Evolutionary conservation across 148 eudicot genomes (phyloP), one percentile per base, ranked within the genome.

Genomic region (Rhododendron ferrugineum): DNA sequence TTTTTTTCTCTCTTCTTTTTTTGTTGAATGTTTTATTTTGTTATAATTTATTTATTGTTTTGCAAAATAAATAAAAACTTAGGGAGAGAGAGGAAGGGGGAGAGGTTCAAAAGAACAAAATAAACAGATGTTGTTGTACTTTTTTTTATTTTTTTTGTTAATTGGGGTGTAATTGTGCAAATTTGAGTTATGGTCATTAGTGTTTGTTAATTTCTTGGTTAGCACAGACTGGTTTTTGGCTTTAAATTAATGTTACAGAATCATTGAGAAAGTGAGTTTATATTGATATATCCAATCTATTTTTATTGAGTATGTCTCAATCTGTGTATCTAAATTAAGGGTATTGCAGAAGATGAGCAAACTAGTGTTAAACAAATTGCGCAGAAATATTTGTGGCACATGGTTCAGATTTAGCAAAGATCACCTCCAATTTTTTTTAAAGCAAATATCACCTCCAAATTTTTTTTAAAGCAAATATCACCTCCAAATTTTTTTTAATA

Each of bases 31-130:
- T 73, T 73, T 32, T 32, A 15, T 70, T 73, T 73, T 68, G 74
- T 68, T 68, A 73, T 73, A 76, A 76, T 76, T 76, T 76, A 76
- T 76, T 76, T 76, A 76, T 76, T 76, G 44, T 76, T 76, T 76
- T 76, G 49, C 49, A 36, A 76, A 76, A 76, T 73, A 36, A 73
- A 73, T 73, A 73, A 73, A 70, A 73, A 73, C 11, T 36, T 32
- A 73, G 78, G 78, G 78, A 34, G 40, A 36, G 78, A 34, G 44
- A 14, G 78, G 23, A 16, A 73, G 44, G 23, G 78, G 10, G 46
- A 73, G 78, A 36, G 78, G 78, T 73, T 36, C 78, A 73, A 73
- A 32, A 18, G 44, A 16, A 32, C 74, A 68, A 73, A 73, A 73
- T 73, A 73, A 73, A 73, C 22, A 73, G 23, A 73, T 68, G 74